Conservation (phyloP, 495 filamentous ascomycete genomes). For the Penicillium paradoxum region DNA sequence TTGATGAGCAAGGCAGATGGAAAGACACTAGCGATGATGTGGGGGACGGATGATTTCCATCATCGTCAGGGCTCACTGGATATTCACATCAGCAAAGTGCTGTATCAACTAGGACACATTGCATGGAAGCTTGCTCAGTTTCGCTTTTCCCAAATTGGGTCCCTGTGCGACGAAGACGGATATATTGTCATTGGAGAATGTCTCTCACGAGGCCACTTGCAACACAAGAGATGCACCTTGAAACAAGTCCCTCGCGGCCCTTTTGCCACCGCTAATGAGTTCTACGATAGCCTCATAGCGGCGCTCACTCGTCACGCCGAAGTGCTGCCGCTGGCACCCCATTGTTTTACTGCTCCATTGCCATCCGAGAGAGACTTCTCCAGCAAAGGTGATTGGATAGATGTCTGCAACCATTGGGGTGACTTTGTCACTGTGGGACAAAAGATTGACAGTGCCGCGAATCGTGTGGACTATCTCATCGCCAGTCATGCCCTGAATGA, state of each 20-base stretch:
- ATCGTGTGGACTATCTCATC: not conserved
- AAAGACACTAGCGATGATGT: not conserved
- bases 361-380: not conserved
- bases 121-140: not conserved
- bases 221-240: not conserved
- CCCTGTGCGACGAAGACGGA: not conserved
- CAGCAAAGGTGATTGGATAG: not conserved
- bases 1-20: not conserved
- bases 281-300: not conserved
- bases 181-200: not conserved
- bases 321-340: not conserved
- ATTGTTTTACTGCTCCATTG: not conserved
- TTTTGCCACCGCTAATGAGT: not conserved
- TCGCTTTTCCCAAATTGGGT: not conserved
- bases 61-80: not conserved
- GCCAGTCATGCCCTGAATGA: not conserved
- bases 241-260: not conserved
- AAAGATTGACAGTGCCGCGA: not conserved
- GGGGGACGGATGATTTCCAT: not conserved
- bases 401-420: not conserved
- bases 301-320: not conserved
- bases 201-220: not conserved
- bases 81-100: not conserved
- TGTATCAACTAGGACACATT: not conserved
- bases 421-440: not conserved